Percentiles rank a stretch among this genome's conserved stretches.
Evolutionary conservation across 768 basidiomycete species (phyloP).

Genomic region (Sistotremastrum suecicum): DNA sequence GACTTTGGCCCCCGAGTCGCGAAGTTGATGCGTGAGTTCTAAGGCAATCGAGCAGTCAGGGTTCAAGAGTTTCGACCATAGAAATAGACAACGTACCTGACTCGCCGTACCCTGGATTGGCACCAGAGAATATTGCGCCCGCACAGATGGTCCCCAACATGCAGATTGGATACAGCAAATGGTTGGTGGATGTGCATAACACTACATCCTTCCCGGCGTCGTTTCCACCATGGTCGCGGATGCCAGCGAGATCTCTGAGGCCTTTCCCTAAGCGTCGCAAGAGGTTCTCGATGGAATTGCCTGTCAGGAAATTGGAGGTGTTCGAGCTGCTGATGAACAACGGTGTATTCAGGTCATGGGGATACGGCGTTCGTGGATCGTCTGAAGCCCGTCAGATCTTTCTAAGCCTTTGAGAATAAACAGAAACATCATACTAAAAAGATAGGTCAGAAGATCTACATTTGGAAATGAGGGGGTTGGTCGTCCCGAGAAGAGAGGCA

Average conservation of each 20-base stretch:
- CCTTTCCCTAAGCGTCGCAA: conserved; percentile 2
- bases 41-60: not conserved
- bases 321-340: conserved; percentile 2
- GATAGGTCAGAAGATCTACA: conserved; percentile 4
- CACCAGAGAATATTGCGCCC: conserved; percentile 4
- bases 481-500: too few species aligned
- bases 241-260: not conserved
- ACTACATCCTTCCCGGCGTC: conserved; percentile 2
- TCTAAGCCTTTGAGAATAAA: not conserved
- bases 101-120: conserved; percentile 4
- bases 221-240: not conserved
- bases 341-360: conserved; percentile 3
- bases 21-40: conserved; percentile 5
- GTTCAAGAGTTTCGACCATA: not conserved
- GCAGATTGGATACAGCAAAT: conserved; percentile 2
- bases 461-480: not conserved
- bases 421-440: conserved; percentile 2
- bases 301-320: conserved; percentile 2
- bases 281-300: not conserved
- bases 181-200: not conserved
- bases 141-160: conserved; percentile 4
- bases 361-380: not conserved
- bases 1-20: conserved; percentile 5
- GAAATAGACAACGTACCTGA: not conserved
- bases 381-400: not conserved